Conservation (phyloP, 345 rosid species). For the Cardamine occulta region DNA sequence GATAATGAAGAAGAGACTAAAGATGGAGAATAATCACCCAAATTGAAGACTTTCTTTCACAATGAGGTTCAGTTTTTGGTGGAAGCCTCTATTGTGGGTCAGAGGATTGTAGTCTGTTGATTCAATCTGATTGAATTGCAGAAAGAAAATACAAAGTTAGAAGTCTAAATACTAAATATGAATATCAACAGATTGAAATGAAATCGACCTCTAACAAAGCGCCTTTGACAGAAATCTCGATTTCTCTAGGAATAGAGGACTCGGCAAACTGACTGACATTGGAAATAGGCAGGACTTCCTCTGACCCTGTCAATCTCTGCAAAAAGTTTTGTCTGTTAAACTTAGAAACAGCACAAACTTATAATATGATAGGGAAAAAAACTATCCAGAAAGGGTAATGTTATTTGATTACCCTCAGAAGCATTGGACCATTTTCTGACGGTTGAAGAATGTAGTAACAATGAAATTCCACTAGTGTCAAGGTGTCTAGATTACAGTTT, state of each 20-base stretch:
- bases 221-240: slow-evolving; percentile 61
- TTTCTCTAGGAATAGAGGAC: slow-evolving; percentile 57
- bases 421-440: slow-evolving; percentile 84
- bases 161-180: background rate
- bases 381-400: background rate
- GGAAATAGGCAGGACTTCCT: slow-evolving; percentile 69
- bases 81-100: slow-evolving; percentile 80
- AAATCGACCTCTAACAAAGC: slow-evolving; percentile 58
- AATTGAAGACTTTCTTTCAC: slow-evolving; percentile 78
- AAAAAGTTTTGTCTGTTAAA: slow-evolving; percentile 37
- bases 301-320: slow-evolving; percentile 84
- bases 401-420: slow-evolving; percentile 66
- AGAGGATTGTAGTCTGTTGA: slow-evolving; percentile 75
- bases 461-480: slow-evolving; percentile 55
- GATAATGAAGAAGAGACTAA: slow-evolving; percentile 13
- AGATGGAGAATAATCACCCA: slow-evolving; percentile 54
- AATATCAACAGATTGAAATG: background rate
- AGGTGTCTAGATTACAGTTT: slow-evolving; percentile 64
- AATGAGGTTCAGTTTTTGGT: slow-evolving; percentile 68
- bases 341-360: slow-evolving; percentile 30
- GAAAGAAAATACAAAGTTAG: background rate
- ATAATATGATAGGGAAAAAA: background rate
- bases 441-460: slow-evolving; percentile 91
- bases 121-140: slow-evolving; percentile 56
- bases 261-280: slow-evolving; percentile 50